Percentiles rank a stretch among this genome's conserved stretches.
These are phyloP conservation scores for Aspergillus biplanus DNA, from an alignment of 495 filamentous ascomycete genomes.

Conservation along the genomic window DNA sequence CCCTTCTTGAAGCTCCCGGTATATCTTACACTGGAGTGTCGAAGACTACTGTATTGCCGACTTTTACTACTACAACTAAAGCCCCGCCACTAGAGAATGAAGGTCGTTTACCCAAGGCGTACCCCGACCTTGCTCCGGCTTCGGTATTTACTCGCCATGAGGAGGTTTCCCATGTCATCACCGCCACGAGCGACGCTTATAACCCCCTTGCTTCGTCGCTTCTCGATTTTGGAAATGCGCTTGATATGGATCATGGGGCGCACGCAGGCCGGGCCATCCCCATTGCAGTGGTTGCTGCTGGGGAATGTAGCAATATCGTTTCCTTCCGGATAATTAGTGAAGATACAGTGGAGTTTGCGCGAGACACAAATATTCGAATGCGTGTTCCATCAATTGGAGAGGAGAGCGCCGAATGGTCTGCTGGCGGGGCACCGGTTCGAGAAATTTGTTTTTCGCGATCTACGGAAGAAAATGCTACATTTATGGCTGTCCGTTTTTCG, in stretches of 20 bases:
- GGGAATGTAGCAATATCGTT: slow-evolving; percentile 46
- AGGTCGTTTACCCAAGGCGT: slow-evolving; percentile 30
- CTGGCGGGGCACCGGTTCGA: slow-evolving; percentile 60
- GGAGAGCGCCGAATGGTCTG: slow-evolving; percentile 58
- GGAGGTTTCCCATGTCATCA: slow-evolving; percentile 35
- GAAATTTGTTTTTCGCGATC: slow-evolving; percentile 67
- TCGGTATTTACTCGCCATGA: slow-evolving; percentile 38
- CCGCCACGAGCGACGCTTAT: slow-evolving; percentile 33
- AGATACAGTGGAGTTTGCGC: slow-evolving; percentile 35
- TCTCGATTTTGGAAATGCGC: slow-evolving; percentile 48
- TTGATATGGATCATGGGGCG: slow-evolving; percentile 33
- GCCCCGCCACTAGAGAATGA: slow-evolving; percentile 24
- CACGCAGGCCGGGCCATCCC: slow-evolving; percentile 38
- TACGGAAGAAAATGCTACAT: slow-evolving; percentile 50
- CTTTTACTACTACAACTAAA: slow-evolving; percentile 20
- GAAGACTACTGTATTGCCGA: slow-evolving; percentile 34
- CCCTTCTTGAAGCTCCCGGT: slow-evolving; percentile 25
- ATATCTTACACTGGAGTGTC: slow-evolving; percentile 42
- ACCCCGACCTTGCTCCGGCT: slow-evolving; percentile 45
- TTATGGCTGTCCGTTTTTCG: slow-evolving; percentile 65
- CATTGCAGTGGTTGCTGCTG: slow-evolving; percentile 48
- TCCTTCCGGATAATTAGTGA: slow-evolving; percentile 42
- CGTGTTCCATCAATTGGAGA: slow-evolving; percentile 39
- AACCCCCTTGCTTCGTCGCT: slow-evolving; percentile 46
- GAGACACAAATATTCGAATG: slow-evolving; percentile 22